These are phyloP conservation scores for Zasmidium citrigriseum DNA, from an alignment of 2,329 filamentous ascomycete genomes.

Conservation along the genomic window DNA sequence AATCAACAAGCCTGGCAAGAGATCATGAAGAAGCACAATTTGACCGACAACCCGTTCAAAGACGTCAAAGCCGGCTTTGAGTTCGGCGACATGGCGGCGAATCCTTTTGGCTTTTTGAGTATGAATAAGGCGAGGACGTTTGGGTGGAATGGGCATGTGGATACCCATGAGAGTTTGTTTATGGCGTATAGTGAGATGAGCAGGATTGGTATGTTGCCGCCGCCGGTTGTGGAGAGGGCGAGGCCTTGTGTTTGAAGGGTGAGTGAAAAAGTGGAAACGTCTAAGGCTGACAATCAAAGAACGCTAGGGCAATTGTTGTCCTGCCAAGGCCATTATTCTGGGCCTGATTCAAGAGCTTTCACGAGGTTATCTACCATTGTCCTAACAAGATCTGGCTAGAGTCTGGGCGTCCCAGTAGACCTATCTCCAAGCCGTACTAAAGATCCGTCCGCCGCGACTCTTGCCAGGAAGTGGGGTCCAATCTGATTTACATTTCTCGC, in stretches of 20 bases:
- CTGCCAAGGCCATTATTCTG: too few relatives aligned
- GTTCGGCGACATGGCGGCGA: conserved; percentile 46
- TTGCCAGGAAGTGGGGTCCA: too few relatives aligned
- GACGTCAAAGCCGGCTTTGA: conserved; percentile 49
- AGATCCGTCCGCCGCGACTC: too few relatives aligned
- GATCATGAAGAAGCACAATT: conserved; percentile 43
- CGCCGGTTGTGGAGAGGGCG: conserved; percentile 30
- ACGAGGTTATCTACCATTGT: too few relatives aligned
- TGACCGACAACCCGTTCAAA: conserved; percentile 45
- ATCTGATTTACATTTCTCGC: too few relatives aligned
- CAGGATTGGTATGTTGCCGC: conserved; percentile 47
- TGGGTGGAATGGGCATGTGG: conserved; percentile 51
- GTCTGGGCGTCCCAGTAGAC: too few relatives aligned
- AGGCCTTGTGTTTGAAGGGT: conserved; percentile 29
- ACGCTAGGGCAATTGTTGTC: too few relatives aligned
- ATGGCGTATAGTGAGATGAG: conserved; percentile 46
- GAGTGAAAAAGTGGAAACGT: too few relatives aligned
- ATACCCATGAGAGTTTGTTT: conserved; percentile 46
- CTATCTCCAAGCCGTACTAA: too few relatives aligned
- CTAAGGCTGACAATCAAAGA: too few relatives aligned
- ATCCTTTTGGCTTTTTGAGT: conserved; percentile 30
- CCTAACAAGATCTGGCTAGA: too few relatives aligned
- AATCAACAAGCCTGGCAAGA: conserved; percentile 50
- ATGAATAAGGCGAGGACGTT: conserved; percentile 50
- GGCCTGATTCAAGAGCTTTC: too few relatives aligned